Evolutionary conservation across 1,284 basidiomycete genomes (phyloP).

Genomic region (Grifola frondosa): DNA sequence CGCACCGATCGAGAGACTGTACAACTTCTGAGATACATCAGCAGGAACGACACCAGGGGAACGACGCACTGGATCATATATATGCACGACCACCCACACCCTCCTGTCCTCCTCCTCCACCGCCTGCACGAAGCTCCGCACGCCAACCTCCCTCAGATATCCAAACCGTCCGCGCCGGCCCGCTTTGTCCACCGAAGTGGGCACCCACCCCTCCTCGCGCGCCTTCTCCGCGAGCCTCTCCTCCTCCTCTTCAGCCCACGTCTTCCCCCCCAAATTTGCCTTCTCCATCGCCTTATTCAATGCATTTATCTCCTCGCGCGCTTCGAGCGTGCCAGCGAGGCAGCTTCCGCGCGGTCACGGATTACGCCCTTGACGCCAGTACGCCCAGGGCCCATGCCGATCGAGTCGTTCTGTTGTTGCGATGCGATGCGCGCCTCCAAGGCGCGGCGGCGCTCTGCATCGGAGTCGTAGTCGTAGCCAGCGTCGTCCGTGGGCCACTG

Average conservation of each 20-base stretch:
- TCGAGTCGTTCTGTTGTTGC: constrained; percentile 41
- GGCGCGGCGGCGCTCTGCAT: constrained; percentile 34
- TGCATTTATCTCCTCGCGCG: constrained; percentile 49
- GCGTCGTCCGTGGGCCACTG: constrained; percentile 33
- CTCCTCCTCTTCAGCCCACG: constrained; percentile 69
- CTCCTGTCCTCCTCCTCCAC: constrained; percentile 75
- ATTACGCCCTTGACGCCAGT: constrained; percentile 86
- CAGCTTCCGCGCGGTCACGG: constrained; percentile 70
- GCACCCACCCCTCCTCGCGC: constrained; percentile 34
- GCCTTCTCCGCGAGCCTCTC: constrained; percentile 40
- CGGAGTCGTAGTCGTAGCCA: constrained; percentile 49
- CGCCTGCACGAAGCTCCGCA: constrained; percentile 70
- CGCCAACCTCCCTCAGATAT: constrained; percentile 78
- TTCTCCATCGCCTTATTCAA: constrained; percentile 59
- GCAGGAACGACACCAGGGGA: constrained; percentile 1
- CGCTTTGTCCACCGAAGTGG: constrained; percentile 42
- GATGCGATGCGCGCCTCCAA: constrained; percentile 27
- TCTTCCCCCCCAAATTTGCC: constrained; percentile 60
- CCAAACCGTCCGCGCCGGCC: constrained; percentile 65
- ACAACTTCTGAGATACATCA: neutral
- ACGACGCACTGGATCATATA: constrained; percentile 79
- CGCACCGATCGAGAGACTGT: constrained; percentile 75
- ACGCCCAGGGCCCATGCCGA: constrained; percentile 81
- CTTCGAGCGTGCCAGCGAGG: constrained; percentile 48
- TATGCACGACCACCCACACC: constrained; percentile 78